Conservation (phyloP, 2,329 filamentous ascomycete genomes). For the Samsoniella hepiali region DNA sequence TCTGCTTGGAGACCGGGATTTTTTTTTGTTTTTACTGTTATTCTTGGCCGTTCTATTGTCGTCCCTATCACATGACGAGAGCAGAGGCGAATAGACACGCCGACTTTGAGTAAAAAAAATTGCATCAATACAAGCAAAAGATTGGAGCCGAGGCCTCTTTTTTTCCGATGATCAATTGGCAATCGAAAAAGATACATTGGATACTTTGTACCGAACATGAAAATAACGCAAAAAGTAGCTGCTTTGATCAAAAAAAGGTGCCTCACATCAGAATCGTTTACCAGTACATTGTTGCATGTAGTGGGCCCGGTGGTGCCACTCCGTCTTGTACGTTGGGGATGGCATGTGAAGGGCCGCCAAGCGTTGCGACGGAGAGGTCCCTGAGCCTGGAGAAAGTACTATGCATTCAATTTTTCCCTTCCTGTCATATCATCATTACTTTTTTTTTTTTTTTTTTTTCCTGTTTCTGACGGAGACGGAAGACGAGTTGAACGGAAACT, state of each 20-base stretch:
- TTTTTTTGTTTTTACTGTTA: too few relatives aligned
- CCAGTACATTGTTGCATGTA: background rate
- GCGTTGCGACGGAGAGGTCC: too few relatives aligned
- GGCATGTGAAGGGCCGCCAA: background rate
- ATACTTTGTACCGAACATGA: background rate
- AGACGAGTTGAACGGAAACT: background rate
- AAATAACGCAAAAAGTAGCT: background rate
- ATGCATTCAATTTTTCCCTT: background rate
- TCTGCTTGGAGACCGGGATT: too few relatives aligned
- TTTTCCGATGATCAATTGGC: too few relatives aligned
- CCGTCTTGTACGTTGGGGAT: constrained; percentile 1
- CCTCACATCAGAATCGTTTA: background rate
- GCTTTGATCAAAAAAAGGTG: background rate
- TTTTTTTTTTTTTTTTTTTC: background rate
- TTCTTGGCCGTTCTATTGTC: too few relatives aligned
- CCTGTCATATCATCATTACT: too few relatives aligned
- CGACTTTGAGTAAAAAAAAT: background rate
- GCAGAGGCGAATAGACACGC: background rate
- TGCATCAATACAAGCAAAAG: background rate
- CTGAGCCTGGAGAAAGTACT: too few relatives aligned
- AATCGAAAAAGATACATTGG: too few relatives aligned
- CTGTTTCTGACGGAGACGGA: too few relatives aligned
- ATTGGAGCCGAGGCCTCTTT: background rate
- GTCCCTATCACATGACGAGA: too few relatives aligned
- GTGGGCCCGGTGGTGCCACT: background rate